Percentiles rank a stretch among this genome's conserved stretches.
phyloP scores from a whole-genome alignment of 148 eudicot genomes.

The Oxyria digyna region DNA sequence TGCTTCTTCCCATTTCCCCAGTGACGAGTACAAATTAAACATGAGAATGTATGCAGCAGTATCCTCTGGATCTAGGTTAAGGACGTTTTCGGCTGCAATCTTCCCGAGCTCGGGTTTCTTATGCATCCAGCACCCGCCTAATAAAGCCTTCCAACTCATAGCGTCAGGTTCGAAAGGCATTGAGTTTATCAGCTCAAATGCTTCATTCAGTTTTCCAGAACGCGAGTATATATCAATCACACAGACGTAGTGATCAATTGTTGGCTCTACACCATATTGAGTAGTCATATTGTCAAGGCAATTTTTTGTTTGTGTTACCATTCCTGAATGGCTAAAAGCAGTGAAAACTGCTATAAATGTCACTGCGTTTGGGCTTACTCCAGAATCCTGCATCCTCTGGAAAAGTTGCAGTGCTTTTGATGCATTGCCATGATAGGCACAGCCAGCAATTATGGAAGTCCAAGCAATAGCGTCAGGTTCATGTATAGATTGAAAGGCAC shows the following conservation, averaged over 20 bases:
- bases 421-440: constrained; percentile 48
- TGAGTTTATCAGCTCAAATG: constrained; percentile 34
- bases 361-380: constrained; percentile 47
- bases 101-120: constrained; percentile 28
- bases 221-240: constrained; percentile 71
- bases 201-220: constrained; percentile 59
- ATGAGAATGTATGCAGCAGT: constrained; percentile 25
- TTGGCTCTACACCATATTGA: constrained; percentile 34
- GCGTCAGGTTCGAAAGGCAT: constrained; percentile 64
- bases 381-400: constrained; percentile 36
- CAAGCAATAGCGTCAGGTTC: constrained; percentile 50
- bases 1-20: constrained; percentile 30
- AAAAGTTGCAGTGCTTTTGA: constrained; percentile 46
- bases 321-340: constrained; percentile 73
- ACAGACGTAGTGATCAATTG: constrained; percentile 55
- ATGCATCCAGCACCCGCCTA: constrained; percentile 53
- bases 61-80: constrained; percentile 24
- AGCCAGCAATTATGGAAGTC: constrained; percentile 83
- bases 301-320: constrained; percentile 38
- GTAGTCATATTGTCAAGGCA: constrained; percentile 50
- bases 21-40: constrained; percentile 28
- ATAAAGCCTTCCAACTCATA: constrained; percentile 48
- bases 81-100: constrained; percentile 30
- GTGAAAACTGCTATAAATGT: constrained; percentile 63
- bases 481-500: constrained; percentile 38